phyloP scores from a whole-genome alignment of 1,284 basidiomycete genomes.

The Puccinia polysora region DNA sequence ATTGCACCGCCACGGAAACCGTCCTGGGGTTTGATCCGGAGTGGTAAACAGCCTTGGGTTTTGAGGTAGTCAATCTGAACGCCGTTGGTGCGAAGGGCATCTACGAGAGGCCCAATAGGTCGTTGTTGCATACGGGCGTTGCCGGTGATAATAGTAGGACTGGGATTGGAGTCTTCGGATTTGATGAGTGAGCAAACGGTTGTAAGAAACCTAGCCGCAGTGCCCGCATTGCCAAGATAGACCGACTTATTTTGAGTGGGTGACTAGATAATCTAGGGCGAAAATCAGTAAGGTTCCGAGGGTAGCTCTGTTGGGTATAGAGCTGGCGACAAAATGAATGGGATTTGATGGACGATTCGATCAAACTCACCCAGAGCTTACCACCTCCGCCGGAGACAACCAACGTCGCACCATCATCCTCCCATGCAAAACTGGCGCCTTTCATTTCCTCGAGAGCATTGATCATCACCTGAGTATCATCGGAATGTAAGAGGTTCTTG shows the following conservation, averaged over 20 bases:
- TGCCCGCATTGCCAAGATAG: constrained; percentile 95
- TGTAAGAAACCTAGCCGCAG: constrained; percentile 94
- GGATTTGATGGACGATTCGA: neutral
- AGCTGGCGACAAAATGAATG: neutral
- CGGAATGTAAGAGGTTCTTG: constrained; percentile 87
- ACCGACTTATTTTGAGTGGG: constrained; percentile 76
- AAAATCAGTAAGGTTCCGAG: constrained; percentile 1
- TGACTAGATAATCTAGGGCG: constrained; percentile 52
- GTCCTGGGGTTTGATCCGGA: constrained; percentile 67
- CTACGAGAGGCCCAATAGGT: constrained; percentile 87
- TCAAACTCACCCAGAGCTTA: constrained; percentile 58
- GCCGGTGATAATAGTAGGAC: constrained; percentile 63
- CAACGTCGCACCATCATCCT: constrained; percentile 86
- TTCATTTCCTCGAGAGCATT: constrained; percentile 78
- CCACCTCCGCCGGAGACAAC: constrained; percentile 85
- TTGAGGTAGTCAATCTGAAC: constrained; percentile 74
- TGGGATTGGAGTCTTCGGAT: constrained; percentile 56
- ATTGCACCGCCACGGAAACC: constrained; percentile 80
- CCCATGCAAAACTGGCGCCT: constrained; percentile 85
- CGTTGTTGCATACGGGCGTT: constrained; percentile 99
- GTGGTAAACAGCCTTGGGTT: constrained; percentile 76
- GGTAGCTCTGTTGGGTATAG: neutral
- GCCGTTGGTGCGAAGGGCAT: constrained; percentile 78
- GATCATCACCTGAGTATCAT: constrained; percentile 99
- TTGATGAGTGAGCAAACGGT: constrained; percentile 82